Base-by-base conservation (phyloP, 164 flowering plant species). In the Umbellularia californica region DNA sequence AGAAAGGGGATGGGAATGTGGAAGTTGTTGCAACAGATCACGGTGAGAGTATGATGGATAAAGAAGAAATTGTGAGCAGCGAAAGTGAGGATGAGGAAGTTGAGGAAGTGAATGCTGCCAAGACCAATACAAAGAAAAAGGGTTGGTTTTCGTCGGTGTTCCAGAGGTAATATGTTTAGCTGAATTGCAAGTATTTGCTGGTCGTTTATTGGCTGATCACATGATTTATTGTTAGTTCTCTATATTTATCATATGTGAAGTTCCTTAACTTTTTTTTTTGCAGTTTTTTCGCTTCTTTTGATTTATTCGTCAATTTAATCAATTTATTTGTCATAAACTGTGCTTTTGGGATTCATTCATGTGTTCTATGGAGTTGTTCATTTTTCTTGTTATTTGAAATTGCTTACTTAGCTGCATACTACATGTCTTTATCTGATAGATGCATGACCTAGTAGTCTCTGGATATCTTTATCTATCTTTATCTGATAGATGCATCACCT, bases 121-220 rank as follows among this genome's bases (percentile, higher is more conserved):
- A 89, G 82, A 78, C 71, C 64, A 85, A 83, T 65, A 70, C 81
- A 1, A 91, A 90, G 87, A 93, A 88, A 85, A 90, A 85, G 77
- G 97, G 97, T 22, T 95, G 98, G 99, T 93, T 95, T 81, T 92
- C 99, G 28, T 86, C 98, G 11, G 86, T 95, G 94, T 93, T 95
- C 83, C 95, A 89, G 75, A 92, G 99, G 99, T 95, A 84, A 55
- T 23, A n/a, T 17, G 50, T 64, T 22, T 6, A 68, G 13, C 24
- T 25, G n/a, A 66, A 47, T 51, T 69, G 60, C 50, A 13, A 70
- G n/a, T 52, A 3, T 76, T 20, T 3, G 50, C 3, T 52, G 3
- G 5, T 14, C 27, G 13, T 76, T 76, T 64, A 41, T 52, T 62
- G 72, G 55, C 50, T 78, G 33, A 62, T 73, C 33, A 69, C 13